Evolutionary conservation across 257 asterid species (phyloP).

Genomic region (Forsythia viridissima): DNA sequence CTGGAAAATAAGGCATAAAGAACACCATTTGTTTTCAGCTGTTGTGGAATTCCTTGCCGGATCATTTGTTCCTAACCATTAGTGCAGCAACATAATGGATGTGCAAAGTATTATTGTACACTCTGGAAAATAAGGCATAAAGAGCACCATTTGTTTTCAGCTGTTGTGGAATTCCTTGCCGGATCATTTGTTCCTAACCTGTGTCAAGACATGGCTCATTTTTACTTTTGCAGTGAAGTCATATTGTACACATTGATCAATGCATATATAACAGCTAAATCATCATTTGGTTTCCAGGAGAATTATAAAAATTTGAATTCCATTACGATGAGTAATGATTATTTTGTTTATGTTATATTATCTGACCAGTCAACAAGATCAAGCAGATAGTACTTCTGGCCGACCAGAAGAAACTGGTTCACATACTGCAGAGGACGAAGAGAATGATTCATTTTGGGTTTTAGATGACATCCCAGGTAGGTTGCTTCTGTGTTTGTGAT

Average conservation of each 20-base stretch:
- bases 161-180: background rate
- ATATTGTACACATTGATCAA: background rate
- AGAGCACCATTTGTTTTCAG: background rate
- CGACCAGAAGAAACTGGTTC: conserved; percentile 40
- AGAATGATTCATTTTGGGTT: conserved; percentile 72
- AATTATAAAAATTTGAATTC: background rate
- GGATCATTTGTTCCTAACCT: background rate
- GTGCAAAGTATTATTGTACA: background rate
- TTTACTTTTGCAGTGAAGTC: background rate
- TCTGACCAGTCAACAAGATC: conserved; percentile 62
- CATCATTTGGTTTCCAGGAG: background rate
- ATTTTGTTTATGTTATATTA: conserved; percentile 17
- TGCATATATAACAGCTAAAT: background rate
- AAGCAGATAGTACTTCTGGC: conserved; percentile 42
- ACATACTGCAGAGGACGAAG: conserved; percentile 45
- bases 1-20: background rate
- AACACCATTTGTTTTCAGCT: background rate
- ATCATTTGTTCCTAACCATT: background rate
- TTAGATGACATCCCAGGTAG: conserved; percentile 81
- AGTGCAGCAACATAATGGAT: background rate
- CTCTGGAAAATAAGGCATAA: background rate
- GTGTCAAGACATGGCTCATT: background rate
- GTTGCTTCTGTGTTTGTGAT: conserved; percentile 27
- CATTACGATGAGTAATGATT: conserved; percentile 1
- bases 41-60: background rate